Evolutionary conservation across 768 basidiomycete genomes (phyloP).

Genomic region (Tricholoma sp.): DNA sequence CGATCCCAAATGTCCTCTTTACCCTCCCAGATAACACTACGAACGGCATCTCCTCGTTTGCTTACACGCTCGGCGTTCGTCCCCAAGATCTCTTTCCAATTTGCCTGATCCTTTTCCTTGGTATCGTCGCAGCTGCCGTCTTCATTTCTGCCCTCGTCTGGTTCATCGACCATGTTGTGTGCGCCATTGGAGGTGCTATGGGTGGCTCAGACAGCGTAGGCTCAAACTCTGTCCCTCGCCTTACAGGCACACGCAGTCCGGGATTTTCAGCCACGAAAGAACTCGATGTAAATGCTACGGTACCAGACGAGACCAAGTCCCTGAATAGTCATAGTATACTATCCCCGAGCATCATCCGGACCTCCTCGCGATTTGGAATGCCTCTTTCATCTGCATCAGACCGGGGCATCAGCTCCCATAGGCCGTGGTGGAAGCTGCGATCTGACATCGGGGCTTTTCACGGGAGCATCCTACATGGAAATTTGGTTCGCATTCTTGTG

Average conservation of each 20-base stretch:
- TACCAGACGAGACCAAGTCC: slow-evolving; percentile 46
- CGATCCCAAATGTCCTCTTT: slow-evolving; percentile 68
- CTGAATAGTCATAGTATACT: slow-evolving; percentile 32
- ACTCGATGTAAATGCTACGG: slow-evolving; percentile 23
- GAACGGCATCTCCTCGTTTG: slow-evolving; percentile 76
- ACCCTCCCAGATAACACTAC: slow-evolving; percentile 57
- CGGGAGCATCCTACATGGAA: slow-evolving; percentile 77
- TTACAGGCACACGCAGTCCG: slow-evolving; percentile 32
- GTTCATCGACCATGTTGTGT: slow-evolving; percentile 56
- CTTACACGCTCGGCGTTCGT: slow-evolving; percentile 76
- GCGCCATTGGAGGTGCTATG: slow-evolving; percentile 26
- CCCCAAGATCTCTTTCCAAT: slow-evolving; percentile 79
- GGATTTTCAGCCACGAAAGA: slow-evolving; percentile 46
- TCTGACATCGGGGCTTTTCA: slow-evolving; percentile 74
- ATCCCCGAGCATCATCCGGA: slow-evolving; percentile 19
- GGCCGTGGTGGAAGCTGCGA: slow-evolving; percentile 51
- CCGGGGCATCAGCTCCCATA: slow-evolving; percentile 31
- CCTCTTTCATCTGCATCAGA: slow-evolving; percentile 23
- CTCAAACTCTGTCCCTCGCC: slow-evolving; percentile 13
- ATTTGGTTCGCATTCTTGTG: slow-evolving; percentile 85
- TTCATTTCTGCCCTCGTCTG: slow-evolving; percentile 67
- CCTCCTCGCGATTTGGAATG: slow-evolving; percentile 22
- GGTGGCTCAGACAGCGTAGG: slow-evolving; percentile 9
- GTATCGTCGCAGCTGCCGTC: slow-evolving; percentile 69
- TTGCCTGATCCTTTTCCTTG: slow-evolving; percentile 79